Evolutionary conservation across 1,284 basidiomycete genomes (phyloP).

Genomic region (Rhizopogon parksii): DNA sequence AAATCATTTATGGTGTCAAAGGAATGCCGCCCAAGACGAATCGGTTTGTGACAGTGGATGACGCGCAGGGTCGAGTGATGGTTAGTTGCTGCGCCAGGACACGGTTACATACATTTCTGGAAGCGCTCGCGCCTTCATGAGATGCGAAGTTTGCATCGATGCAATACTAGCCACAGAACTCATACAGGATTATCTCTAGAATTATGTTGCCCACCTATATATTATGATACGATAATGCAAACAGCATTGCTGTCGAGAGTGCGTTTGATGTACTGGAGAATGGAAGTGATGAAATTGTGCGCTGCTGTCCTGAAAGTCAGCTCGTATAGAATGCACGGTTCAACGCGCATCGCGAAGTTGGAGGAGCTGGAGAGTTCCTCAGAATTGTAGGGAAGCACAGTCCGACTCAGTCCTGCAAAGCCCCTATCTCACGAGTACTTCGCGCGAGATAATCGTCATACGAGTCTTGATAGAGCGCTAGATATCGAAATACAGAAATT

Average conservation of each 20-base stretch:
- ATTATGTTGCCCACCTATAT: slow-evolving; percentile 80
- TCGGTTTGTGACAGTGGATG: slow-evolving; percentile 74
- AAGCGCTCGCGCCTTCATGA: slow-evolving; percentile 68
- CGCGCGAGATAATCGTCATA: too few relatives aligned
- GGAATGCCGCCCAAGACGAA: slow-evolving; percentile 51
- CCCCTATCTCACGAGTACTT: slow-evolving; percentile 31
- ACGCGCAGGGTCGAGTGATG: slow-evolving; percentile 70
- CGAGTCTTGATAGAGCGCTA: too few relatives aligned
- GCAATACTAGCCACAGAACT: slow-evolving; percentile 64
- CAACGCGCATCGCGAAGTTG: background rate
- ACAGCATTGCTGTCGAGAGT: slow-evolving; percentile 66
- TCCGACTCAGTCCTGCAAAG: slow-evolving; percentile 46
- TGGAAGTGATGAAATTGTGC: too few relatives aligned
- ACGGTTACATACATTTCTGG: slow-evolving; percentile 64
- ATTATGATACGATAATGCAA: slow-evolving; percentile 64
- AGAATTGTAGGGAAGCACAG: too few relatives aligned
- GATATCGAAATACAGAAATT: background rate
- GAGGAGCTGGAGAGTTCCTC: background rate
- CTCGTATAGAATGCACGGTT: too few relatives aligned
- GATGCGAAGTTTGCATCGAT: slow-evolving; percentile 42
- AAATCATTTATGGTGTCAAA: slow-evolving; percentile 9
- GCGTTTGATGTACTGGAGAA: slow-evolving; percentile 39
- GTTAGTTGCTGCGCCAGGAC: slow-evolving; percentile 48
- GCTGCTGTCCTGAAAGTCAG: too few relatives aligned
- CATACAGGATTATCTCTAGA: slow-evolving; percentile 80